Conservation (phyloP, 2,329 filamentous ascomycete genomes). For the Colletotrichum agaves region DNA sequence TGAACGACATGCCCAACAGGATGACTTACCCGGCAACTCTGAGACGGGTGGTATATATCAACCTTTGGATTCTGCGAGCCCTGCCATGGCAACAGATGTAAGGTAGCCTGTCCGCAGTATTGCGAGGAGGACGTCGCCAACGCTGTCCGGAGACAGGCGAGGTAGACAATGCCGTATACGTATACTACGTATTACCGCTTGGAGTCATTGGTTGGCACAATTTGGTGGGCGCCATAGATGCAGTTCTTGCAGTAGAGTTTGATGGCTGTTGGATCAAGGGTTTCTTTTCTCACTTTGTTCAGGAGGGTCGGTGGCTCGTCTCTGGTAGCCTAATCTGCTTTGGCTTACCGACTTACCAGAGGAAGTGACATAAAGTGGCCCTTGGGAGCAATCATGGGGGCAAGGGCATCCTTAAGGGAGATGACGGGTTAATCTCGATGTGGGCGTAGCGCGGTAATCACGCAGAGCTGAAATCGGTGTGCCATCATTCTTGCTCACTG, state of each 20-base stretch:
- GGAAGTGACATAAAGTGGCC: conserved; percentile 12
- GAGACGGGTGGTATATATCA: too few relatives aligned
- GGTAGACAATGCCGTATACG: not conserved
- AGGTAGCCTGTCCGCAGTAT: not conserved
- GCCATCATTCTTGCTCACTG: not conserved
- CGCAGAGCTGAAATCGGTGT: not conserved
- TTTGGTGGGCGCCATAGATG: not conserved
- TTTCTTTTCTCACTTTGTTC: conserved; percentile 7
- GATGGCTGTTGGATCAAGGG: not conserved
- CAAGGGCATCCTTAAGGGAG: not conserved
- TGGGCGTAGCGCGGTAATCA: conserved; percentile 3
- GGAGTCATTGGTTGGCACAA: not conserved
- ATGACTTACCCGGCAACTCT: too few relatives aligned
- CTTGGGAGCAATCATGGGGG: conserved; percentile 7
- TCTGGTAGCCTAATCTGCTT: not conserved
- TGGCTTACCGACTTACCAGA: conserved; percentile 3
- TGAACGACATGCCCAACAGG: too few relatives aligned
- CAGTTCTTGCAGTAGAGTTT: not conserved
- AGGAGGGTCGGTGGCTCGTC: not conserved
- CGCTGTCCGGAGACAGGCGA: not conserved
- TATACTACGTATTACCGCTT: not conserved
- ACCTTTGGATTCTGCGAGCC: too few relatives aligned
- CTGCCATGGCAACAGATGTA: not conserved
- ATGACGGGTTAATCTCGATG: not conserved
- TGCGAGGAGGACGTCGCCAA: too few relatives aligned